Base-by-base conservation (phyloP, 148 eudicot genomes). In the Rhododendron molle region DNA sequence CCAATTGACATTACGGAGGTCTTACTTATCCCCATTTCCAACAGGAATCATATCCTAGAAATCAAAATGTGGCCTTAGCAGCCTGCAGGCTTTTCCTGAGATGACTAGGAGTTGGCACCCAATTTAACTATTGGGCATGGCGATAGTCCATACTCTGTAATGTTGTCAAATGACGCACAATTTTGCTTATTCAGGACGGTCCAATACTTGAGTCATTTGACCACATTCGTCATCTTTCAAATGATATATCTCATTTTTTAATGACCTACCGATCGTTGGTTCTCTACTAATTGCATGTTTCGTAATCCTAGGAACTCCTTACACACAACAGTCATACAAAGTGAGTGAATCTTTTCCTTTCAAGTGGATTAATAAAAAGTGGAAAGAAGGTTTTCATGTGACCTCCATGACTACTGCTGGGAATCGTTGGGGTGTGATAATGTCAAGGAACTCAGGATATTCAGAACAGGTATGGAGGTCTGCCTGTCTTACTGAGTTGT, bases 361-460 rank as follows among this genome's bases (percentile, higher is more conserved):
- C 90, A 95, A 95, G 91, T 95, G 98, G 98, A 95, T 95, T 76
- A 95, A 93, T 85, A 95, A 95, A 91, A 95, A 95, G 89, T 95
- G 98, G 98, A 93, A 91, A 88, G 98, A 95, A 90, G 98, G 98
- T 58, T 95, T 94, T 78, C 95, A 94, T 81, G 98, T 95, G 85
- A 95, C 98, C 74, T 95, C 97, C 16, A 95, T 95, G 98, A 95
- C 98, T 74, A 94, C 98, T 50, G 97, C 98, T 78, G 97, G 96
- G 32, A 91, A 87, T 87, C 93, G 98, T 72, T 95, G 98, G 98
- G 98, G 98, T 87, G 97, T 95, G n/a, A 97, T 95, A 30, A 95
- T 95, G 98, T 95, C 98, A 16, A 89, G 97, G 86, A 95, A 94
- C 87, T 93, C 96, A 12, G 97, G 97, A 78, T 95, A 85, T 83